Percentiles rank a stretch among this genome's conserved stretches.
phyloP scores from a whole-genome alignment of 306 rosid genomes.

The Cicer cuneatum region DNA sequence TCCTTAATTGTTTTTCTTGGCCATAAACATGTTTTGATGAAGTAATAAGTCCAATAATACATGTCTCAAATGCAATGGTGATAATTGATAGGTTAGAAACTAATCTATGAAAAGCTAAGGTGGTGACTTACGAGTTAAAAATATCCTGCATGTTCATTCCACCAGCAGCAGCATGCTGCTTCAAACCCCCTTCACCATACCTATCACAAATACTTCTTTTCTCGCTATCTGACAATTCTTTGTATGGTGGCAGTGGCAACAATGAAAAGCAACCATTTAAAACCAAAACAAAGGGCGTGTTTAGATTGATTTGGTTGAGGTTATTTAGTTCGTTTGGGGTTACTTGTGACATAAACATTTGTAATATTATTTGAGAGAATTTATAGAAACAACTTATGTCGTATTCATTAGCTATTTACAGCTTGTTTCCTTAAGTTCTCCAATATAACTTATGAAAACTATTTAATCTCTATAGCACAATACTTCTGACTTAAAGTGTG shows the following conservation, averaged over 20 bases:
- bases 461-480: too few species aligned
- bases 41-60: neutral
- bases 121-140: slow-evolving; percentile 67
- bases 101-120: slow-evolving; percentile 12
- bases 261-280: too few species aligned
- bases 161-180: slow-evolving; percentile 90
- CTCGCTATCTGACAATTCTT: slow-evolving; percentile 85
- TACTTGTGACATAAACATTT: too few species aligned
- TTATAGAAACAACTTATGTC: too few species aligned
- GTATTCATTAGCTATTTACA: too few species aligned
- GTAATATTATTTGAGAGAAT: too few species aligned
- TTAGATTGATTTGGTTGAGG: too few species aligned
- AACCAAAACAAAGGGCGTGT: too few species aligned
- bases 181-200: slow-evolving; percentile 90
- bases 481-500: too few species aligned
- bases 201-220: slow-evolving; percentile 81
- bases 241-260: slow-evolving; percentile 58
- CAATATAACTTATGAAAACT: too few species aligned
- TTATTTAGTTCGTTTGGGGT: too few species aligned
- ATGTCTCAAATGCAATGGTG: neutral
- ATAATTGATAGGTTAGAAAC: neutral
- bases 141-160: slow-evolving; percentile 88
- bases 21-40: neutral
- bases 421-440: neutral
- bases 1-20: neutral